Evolutionary conservation across 192 early-diverging fungal genomes (phyloP), one percentile per base, ranked within the genome.

Genomic region (Lunasporangiospora selenospora): DNA sequence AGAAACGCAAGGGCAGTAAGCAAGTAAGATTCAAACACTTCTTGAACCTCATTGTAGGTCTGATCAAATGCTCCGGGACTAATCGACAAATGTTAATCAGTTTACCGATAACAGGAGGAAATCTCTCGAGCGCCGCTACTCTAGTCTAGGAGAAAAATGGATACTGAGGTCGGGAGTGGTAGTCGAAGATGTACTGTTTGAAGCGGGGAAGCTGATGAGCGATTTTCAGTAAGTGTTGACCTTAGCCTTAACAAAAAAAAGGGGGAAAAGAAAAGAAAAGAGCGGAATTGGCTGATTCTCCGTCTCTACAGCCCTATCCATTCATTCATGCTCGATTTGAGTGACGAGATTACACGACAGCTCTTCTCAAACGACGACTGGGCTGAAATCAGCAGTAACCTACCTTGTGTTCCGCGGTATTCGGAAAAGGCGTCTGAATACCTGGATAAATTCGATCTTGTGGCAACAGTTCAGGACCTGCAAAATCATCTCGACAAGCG

Each of bases 291-390:
- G 30, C 40, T 62, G 32, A 62, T 30, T 62, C 46, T 50, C n/a
- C 26, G 13, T 52, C 49, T 52, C 12, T 32, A 18, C 19, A 65
- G 53, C 42, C 47, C 63, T 38, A 48, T 57, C 19, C 63, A 65
- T 50, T 50, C 53, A 3, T 57, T 57, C 24, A 57, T 65, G 54
- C 19, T 65, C 30, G 63, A 57, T 51, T 38, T 65, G 54, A 50
- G 39, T 19, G 63, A 65, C 24, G 40, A 18, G 29, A 48, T 34
- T 33, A 50, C 47, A 18, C 38, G 31, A 23, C 37, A 65, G 39
- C 30, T 65, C 6, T 65, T 65, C 47, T 65, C 53, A 49, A 51
- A 57, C 30, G 53, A 65, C 15, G 63, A 55, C 18, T 55, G 62
- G 45, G 24, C 37, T 7, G 63, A 65, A 51, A 65, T 57, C 27